Conservation (phyloP, 1,284 basidiomycete species). For the Ustilago curta region DNA sequence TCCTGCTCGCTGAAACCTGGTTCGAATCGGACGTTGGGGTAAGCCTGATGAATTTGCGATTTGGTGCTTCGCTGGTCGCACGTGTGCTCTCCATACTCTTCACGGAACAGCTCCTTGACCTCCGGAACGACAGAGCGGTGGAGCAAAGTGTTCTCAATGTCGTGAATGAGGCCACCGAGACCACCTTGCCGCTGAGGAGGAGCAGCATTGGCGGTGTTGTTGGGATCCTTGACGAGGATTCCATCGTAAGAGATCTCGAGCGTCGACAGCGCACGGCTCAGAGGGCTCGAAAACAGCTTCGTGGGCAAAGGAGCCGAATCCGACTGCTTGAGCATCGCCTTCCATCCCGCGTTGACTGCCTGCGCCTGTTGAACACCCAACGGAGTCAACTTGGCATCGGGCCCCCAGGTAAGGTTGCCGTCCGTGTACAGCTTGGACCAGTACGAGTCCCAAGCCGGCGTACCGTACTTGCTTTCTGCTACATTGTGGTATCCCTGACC, state of each 20-base stretch:
- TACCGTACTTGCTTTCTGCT: conserved; percentile 49
- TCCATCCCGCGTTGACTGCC: conserved; percentile 44
- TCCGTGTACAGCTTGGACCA: conserved; percentile 44
- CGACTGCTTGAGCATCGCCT: conserved; percentile 19
- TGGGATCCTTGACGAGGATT: conserved; percentile 29
- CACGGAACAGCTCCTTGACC: conserved; percentile 43
- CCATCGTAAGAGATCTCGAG: conserved; percentile 44
- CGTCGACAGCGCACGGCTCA: conserved; percentile 41
- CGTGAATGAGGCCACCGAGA: not conserved
- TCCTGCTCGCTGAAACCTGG: conserved; percentile 28
- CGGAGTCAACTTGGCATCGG: conserved; percentile 44
- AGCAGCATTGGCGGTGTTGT: conserved; percentile 5
- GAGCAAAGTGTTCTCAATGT: not conserved
- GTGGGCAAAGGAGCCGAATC: conserved; percentile 42
- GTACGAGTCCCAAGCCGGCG: conserved; percentile 40
- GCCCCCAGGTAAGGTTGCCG: conserved; percentile 49
- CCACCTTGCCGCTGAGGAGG: not conserved
- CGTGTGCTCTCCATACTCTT: conserved; percentile 53
- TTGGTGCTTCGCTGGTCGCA: conserved; percentile 47
- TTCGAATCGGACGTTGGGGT: conserved; percentile 42
- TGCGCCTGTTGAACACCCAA: conserved; percentile 53
- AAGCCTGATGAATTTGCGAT: conserved; percentile 22
- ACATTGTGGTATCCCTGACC: conserved; percentile 58
- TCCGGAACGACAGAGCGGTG: conserved; percentile 2
- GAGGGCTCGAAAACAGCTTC: conserved; percentile 34